A percentile compares a stretch with the other conserved stretches of the same genome.
Evolutionary conservation across 352 stramenopile genomes (phyloP).

Genomic region (Globisporangium lucens): DNA sequence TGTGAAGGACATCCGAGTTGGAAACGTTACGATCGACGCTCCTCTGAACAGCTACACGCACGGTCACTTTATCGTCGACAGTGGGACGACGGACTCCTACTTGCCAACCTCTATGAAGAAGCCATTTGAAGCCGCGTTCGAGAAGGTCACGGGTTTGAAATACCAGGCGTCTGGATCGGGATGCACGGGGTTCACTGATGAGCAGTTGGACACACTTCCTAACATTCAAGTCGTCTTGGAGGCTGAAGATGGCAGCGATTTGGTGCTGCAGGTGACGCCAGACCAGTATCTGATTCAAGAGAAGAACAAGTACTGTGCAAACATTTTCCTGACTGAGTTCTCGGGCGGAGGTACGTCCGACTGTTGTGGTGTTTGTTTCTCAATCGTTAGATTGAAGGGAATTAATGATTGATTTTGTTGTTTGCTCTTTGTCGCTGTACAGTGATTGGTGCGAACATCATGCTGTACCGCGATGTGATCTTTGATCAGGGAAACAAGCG

Average conservation of each 20-base stretch:
- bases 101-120: conserved; percentile 48
- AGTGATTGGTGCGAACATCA: conserved; percentile 83
- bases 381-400: background rate
- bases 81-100: conserved; percentile 83
- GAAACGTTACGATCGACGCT: conserved; percentile 53
- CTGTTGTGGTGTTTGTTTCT: background rate
- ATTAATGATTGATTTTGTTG: conserved; percentile 2
- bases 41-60: conserved; percentile 31
- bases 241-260: conserved; percentile 44
- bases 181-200: conserved; percentile 54
- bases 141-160: conserved; percentile 41
- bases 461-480: conserved; percentile 80
- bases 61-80: conserved; percentile 81
- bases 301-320: conserved; percentile 53
- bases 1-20: conserved; percentile 66
- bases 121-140: conserved; percentile 57
- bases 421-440: background rate
- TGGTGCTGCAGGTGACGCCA: conserved; percentile 58
- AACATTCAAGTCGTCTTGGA: conserved; percentile 72
- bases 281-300: conserved; percentile 59
- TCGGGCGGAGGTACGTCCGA: conserved; percentile 40
- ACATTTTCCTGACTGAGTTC: conserved; percentile 66
- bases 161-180: conserved; percentile 39
- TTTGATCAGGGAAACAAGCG: conserved; percentile 71
- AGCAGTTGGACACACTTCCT: conserved; percentile 48